Percentiles rank a stretch among this genome's conserved stretches.
Evolutionary conservation across 2,329 filamentous ascomycete genomes (phyloP).

Genomic region (Exserohilum turcica): DNA sequence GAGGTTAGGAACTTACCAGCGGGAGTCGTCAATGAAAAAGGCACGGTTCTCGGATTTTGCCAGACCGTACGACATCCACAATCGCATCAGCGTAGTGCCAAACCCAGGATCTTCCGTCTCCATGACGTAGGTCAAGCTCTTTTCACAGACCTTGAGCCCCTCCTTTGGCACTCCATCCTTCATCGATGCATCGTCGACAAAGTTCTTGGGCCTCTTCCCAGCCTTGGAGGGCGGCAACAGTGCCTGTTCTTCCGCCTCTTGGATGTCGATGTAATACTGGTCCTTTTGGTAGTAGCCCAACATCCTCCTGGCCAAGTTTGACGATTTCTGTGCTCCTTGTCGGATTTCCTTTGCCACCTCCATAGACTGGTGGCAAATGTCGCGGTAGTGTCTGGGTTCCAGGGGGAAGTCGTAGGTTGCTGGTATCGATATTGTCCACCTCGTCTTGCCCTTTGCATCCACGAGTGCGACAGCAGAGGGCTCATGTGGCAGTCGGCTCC

Average conservation of each 20-base stretch:
- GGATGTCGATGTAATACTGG: conserved; percentile 73
- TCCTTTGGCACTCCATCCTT: conserved; percentile 34
- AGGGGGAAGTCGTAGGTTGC: conserved; percentile 69
- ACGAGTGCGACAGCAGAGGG: conserved; percentile 74
- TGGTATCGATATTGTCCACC: conserved; percentile 84
- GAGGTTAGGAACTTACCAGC: conserved; percentile 61
- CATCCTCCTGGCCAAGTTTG: conserved; percentile 40
- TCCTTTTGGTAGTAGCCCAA: conserved; percentile 66
- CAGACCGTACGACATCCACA: conserved; percentile 85
- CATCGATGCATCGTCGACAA: conserved; percentile 47
- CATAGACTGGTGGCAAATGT: conserved; percentile 70
- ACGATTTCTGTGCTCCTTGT: conserved; percentile 36
- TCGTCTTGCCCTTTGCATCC: conserved; percentile 66
- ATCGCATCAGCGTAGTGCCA: conserved; percentile 73
- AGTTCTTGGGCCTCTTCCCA: conserved; percentile 44
- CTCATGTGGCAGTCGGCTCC: conserved; percentile 69
- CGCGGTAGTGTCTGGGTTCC: conserved; percentile 66
- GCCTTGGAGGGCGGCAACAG: conserved; percentile 59
- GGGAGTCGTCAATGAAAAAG: conserved; percentile 84
- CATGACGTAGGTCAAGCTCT: conserved; percentile 76
- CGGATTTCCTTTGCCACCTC: conserved; percentile 64
- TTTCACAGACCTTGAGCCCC: conserved; percentile 65
- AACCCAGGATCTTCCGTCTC: conserved; percentile 76
- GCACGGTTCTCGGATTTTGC: conserved; percentile 73
- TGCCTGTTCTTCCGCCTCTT: conserved; percentile 69